Evolutionary conservation across 768 basidiomycete species (phyloP).

Genomic region (Clitopilus hobsonii): DNA sequence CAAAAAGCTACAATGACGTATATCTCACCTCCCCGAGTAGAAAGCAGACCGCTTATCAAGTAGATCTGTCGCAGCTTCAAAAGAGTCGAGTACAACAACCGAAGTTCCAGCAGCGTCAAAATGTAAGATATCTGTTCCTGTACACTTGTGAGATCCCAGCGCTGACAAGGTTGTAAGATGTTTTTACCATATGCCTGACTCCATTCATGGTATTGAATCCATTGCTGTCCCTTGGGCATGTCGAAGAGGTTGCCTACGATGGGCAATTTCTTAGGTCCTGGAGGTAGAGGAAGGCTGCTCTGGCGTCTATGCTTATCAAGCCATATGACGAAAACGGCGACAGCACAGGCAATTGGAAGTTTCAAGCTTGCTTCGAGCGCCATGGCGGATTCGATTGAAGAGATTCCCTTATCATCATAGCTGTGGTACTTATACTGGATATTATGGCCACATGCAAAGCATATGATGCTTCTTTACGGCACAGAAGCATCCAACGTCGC

Average conservation of each 20-base stretch:
- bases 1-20: neutral
- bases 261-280: conserved; percentile 37
- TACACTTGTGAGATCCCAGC: neutral
- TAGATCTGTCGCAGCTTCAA: conserved; percentile 16
- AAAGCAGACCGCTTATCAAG: conserved; percentile 16
- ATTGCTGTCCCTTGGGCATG: conserved; percentile 30
- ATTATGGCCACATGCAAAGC: too few species aligned
- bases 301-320: neutral
- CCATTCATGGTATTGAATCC: conserved; percentile 35
- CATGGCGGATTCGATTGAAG: too few species aligned
- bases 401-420: too few species aligned
- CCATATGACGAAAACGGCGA: neutral
- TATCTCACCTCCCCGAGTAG: conserved; percentile 17
- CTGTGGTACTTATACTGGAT: too few species aligned
- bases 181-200: conserved; percentile 29
- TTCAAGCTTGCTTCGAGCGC: neutral
- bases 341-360: neutral
- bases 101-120: conserved; percentile 14
- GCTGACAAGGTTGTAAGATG: neutral
- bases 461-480: too few species aligned
- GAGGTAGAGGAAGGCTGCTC: conserved; percentile 24
- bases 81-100: conserved; percentile 17
- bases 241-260: conserved; percentile 36
- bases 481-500: too few species aligned
- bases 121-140: conserved; percentile 21